Conservation (phyloP, 2,329 filamentous ascomycete genomes). For the Penicillium janthinellum region DNA sequence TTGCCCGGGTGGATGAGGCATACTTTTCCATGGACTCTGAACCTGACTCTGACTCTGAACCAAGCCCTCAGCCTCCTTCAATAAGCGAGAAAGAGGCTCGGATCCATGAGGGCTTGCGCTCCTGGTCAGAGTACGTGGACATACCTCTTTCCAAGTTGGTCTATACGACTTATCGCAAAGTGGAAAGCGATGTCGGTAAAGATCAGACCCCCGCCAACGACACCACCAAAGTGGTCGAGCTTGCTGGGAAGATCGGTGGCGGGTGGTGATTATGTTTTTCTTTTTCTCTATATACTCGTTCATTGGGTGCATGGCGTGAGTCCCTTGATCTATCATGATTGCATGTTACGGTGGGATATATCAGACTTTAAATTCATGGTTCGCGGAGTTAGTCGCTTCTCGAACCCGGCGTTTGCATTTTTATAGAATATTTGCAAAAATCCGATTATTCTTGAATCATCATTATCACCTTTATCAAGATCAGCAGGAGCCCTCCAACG, state of each 20-base stretch:
- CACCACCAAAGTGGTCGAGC: constrained; percentile 79
- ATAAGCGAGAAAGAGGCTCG: constrained; percentile 30
- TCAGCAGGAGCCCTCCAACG: no score
- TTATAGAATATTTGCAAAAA: not conserved
- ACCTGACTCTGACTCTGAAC: constrained; percentile 36
- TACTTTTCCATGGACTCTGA: constrained; percentile 77
- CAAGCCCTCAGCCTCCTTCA: constrained; percentile 31
- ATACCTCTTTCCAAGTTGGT: constrained; percentile 72
- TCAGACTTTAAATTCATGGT: constrained; percentile 11
- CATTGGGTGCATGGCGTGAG: constrained; percentile 24
- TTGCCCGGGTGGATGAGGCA: constrained; percentile 80
- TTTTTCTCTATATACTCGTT: not conserved
- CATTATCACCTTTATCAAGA: no score
- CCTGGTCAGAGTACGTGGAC: constrained; percentile 75
- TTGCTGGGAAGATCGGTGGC: constrained; percentile 88
- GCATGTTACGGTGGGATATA: constrained; percentile 22
- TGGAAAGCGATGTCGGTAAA: constrained; percentile 94
- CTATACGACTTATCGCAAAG: constrained; percentile 86
- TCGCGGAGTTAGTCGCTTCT: not conserved
- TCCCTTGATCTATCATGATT: constrained; percentile 13
- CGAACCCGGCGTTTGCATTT: not conserved
- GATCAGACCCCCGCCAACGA: constrained; percentile 59
- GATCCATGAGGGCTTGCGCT: constrained; percentile 67
- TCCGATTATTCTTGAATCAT: not conserved
- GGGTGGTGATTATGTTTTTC: constrained; percentile 70